Evolutionary conservation across 23 red algal species (phyloP).

Genomic region (Gracilaria vermiculophylla): DNA sequence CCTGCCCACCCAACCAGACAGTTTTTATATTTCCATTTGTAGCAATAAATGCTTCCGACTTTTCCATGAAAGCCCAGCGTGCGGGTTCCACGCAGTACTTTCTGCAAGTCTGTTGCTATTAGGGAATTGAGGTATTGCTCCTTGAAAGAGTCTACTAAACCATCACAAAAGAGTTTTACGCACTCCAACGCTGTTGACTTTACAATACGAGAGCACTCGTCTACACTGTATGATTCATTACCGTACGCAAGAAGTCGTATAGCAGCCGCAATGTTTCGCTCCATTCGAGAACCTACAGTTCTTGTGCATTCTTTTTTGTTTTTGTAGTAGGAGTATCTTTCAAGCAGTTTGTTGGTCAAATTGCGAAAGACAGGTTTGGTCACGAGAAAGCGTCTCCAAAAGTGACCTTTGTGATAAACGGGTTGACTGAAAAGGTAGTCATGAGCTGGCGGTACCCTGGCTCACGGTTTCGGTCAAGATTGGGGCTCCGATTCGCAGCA

Average conservation of each 20-base stretch:
- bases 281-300: not conserved
- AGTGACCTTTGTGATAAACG: no score
- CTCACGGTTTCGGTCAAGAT: not conserved
- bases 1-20: not conserved
- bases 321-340: not conserved
- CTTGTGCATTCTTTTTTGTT: not conserved
- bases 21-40: constrained; percentile 9
- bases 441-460: not conserved
- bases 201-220: not conserved
- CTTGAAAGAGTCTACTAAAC: not conserved
- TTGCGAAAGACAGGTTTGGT: not conserved
- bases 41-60: constrained; percentile 33
- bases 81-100: no score
- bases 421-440: not conserved
- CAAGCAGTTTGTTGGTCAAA: not conserved
- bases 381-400: not conserved
- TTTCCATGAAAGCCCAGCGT: not conserved
- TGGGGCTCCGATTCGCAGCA: not conserved
- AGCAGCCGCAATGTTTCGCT: constrained; percentile 13
- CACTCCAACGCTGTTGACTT: not conserved
- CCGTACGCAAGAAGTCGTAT: constrained; percentile 29
- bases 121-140: not conserved
- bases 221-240: not conserved
- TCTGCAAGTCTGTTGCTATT: no score
- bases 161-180: no score